Conservation (phyloP, 176 grass and related monocot species). For the barley (Hordeum vulgare) region MorexV3_pseudomolecules_assembly NC_058521.1:21944832-21945331, state of each 20-base stretch:
- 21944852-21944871: conserved; percentile 57
- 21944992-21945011: background rate
- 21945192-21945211: conserved; percentile 98
- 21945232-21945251: conserved; percentile 97
- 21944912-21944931: conserved; percentile 94
- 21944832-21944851: conserved; percentile 60
- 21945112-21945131: conserved; percentile 76
- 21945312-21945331: conserved; percentile 98
- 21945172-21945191: conserved; percentile 82
- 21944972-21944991: background rate
- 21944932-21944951: conserved; percentile 93
- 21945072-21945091: conserved; percentile 96
- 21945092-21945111: conserved; percentile 91
- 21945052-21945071: conserved; percentile 19
- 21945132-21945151: conserved; percentile 94
- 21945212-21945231: conserved; percentile 93
- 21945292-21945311: conserved; percentile 92
- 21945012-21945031: background rate
- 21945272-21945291: conserved; percentile 99
- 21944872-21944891: conserved; percentile 89
- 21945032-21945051: background rate
- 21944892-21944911: conserved; percentile 96
- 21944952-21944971: conserved; percentile 10
- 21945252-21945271: conserved; percentile 98
- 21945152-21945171: conserved; percentile 93